These are phyloP conservation scores for Panellus pusillus DNA, from an alignment of 768 basidiomycete species.

Conservation along the genomic window DNA sequence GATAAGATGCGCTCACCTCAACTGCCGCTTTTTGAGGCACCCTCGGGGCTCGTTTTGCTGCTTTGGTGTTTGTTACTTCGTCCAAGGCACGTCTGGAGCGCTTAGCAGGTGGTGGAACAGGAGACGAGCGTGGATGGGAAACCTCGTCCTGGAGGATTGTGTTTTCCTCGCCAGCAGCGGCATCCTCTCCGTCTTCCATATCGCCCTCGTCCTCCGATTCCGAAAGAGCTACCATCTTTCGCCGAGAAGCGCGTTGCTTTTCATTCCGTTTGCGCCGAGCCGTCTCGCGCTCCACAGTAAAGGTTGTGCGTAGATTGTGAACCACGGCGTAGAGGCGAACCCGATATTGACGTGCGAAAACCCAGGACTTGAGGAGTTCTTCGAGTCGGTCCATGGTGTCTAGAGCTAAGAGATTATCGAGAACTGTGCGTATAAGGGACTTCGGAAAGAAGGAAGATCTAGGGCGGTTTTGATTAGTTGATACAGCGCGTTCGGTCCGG, in stretches of 20 bases:
- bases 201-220: too few relatives aligned
- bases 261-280: background rate
- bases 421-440: background rate
- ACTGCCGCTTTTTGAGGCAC: too few relatives aligned
- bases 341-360: background rate
- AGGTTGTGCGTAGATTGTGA: background rate
- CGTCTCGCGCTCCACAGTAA: background rate
- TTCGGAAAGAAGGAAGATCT: background rate
- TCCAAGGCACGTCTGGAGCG: background rate
- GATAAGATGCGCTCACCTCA: too few relatives aligned
- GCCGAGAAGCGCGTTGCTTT: background rate
- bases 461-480: background rate
- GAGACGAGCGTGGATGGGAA: slow-evolving; percentile 3
- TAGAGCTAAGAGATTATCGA: background rate
- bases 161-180: too few relatives aligned
- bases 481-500: background rate
- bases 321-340: background rate
- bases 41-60: too few relatives aligned
- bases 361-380: background rate
- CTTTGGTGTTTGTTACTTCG: background rate
- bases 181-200: background rate
- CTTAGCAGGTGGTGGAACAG: slow-evolving; percentile 1
- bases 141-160: too few relatives aligned
- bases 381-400: background rate
- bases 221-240: too few relatives aligned